These are phyloP conservation scores for Suhomyces panamericanus DNA, from an alignment of 1,139 yeast species.

Conservation along the genomic window DNA sequence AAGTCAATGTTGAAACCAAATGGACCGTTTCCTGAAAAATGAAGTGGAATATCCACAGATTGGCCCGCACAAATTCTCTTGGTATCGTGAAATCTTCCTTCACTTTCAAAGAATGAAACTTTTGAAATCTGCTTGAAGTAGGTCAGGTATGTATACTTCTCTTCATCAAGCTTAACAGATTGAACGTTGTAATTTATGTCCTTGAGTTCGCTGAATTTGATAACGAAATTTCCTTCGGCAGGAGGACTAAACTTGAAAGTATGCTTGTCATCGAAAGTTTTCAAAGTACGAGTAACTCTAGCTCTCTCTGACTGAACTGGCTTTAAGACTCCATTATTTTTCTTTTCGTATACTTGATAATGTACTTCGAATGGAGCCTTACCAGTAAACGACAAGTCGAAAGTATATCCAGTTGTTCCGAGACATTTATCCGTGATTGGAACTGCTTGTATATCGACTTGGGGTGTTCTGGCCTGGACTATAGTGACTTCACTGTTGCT, in stretches of 20 bases:
- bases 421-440: slow-evolving; percentile 84
- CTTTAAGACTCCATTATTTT: slow-evolving; percentile 30
- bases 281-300: slow-evolving; percentile 25
- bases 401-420: slow-evolving; percentile 79
- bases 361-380: slow-evolving; percentile 76
- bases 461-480: slow-evolving; percentile 45
- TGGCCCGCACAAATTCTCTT: slow-evolving; percentile 45
- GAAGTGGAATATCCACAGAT: slow-evolving; percentile 47
- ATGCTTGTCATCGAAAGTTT: slow-evolving; percentile 24
- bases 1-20: slow-evolving; percentile 60
- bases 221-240: slow-evolving; percentile 75
- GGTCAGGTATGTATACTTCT: slow-evolving; percentile 48
- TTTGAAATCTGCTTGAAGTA: slow-evolving; percentile 52
- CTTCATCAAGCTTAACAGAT: slow-evolving; percentile 35
- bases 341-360: slow-evolving; percentile 57
- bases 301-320: slow-evolving; percentile 39
- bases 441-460: slow-evolving; percentile 50
- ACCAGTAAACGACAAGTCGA: slow-evolving; percentile 73
- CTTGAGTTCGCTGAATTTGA: slow-evolving; percentile 59
- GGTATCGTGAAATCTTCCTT: slow-evolving; percentile 15
- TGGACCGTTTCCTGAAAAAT: slow-evolving; percentile 77
- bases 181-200: slow-evolving; percentile 52
- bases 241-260: slow-evolving; percentile 73
- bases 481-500: slow-evolving; percentile 26
- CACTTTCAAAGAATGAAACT: slow-evolving; percentile 31